These are phyloP conservation scores for Ceratocystis eucalypticola DNA, from an alignment of 2,329 filamentous ascomycete species.

Conservation along the genomic window DNA sequence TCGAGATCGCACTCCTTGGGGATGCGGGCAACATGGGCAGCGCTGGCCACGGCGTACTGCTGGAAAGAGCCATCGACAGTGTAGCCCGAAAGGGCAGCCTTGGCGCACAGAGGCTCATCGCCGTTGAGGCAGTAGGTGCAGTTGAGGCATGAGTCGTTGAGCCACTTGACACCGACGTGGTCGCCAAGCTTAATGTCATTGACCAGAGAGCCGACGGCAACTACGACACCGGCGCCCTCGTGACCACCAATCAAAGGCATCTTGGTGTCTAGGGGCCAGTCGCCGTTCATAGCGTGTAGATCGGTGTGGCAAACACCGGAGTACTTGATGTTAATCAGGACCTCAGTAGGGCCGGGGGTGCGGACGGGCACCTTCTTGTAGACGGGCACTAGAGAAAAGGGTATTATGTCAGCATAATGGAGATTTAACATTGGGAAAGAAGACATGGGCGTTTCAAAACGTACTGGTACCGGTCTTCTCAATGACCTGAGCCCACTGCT, in stretches of 20 bases:
- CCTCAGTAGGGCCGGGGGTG: slow-evolving; percentile 74
- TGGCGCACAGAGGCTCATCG: slow-evolving; percentile 71
- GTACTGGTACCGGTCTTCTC: slow-evolving; percentile 63
- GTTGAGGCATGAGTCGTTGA: slow-evolving; percentile 72
- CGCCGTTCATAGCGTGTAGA: slow-evolving; percentile 64
- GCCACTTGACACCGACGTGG: slow-evolving; percentile 81
- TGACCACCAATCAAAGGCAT: slow-evolving; percentile 74
- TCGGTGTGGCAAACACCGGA: slow-evolving; percentile 87
- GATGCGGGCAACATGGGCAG: slow-evolving; percentile 69
- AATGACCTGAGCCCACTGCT: slow-evolving; percentile 86
- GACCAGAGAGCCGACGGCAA: slow-evolving; percentile 65
- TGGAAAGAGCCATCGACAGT: slow-evolving; percentile 90
- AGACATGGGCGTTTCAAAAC: slow-evolving; percentile 23
- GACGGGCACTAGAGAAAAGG: slow-evolving; percentile 36
- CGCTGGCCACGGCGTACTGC: slow-evolving; percentile 80
- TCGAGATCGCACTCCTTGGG: slow-evolving; percentile 65
- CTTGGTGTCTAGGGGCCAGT: slow-evolving; percentile 78
- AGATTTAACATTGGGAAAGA: not conserved
- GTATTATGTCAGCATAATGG: not conserved
- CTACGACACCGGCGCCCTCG: slow-evolving; percentile 68
- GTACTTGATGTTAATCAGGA: slow-evolving; percentile 83
- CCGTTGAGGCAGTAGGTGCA: slow-evolving; percentile 72
- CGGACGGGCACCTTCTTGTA: slow-evolving; percentile 74
- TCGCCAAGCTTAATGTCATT: slow-evolving; percentile 69
- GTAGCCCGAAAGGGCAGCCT: slow-evolving; percentile 71